Conservation (phyloP, 2,329 filamentous ascomycete genomes). For the Dichotomopilus funicola region DNA sequence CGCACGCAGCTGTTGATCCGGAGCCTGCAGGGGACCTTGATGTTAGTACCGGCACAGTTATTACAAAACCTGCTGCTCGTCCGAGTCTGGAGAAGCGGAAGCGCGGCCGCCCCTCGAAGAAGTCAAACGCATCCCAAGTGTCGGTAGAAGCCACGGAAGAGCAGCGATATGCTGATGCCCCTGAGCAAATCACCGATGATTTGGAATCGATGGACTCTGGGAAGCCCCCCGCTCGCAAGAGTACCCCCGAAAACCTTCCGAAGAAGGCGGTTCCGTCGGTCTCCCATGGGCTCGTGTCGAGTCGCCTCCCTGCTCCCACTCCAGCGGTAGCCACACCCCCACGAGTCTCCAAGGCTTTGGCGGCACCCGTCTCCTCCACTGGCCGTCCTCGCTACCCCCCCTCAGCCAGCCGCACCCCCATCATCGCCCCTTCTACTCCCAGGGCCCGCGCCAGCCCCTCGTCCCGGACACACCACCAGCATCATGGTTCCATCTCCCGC, state of each 20-base stretch:
- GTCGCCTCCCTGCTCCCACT: background rate
- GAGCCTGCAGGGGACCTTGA: constrained; percentile 22
- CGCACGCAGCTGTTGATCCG: constrained; percentile 4
- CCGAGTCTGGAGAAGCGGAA: constrained; percentile 25
- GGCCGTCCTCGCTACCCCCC: constrained; percentile 26
- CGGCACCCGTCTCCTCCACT: constrained; percentile 24
- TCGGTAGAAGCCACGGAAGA: constrained; percentile 9
- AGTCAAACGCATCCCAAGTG: constrained; percentile 19
- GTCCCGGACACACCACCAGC: constrained; percentile 44
- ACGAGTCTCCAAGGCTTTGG: constrained; percentile 25
- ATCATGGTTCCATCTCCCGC: no score
- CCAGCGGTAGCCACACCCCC: constrained; percentile 15
- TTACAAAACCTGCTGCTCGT: constrained; percentile 16
- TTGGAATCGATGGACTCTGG: constrained; percentile 2
- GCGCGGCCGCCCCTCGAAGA: constrained; percentile 30
- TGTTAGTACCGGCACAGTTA: constrained; percentile 22
- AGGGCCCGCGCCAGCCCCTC: constrained; percentile 36
- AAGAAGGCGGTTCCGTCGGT: constrained; percentile 9
- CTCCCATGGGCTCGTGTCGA: background rate
- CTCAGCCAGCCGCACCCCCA: constrained; percentile 36
- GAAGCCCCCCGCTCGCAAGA: constrained; percentile 11
- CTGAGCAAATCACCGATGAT: constrained; percentile 6
- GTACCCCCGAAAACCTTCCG: constrained; percentile 12
- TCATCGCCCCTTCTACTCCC: constrained; percentile 44
- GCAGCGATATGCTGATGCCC: background rate